A percentile compares a stretch with the other conserved stretches of the same genome.
These are phyloP conservation scores for Phytophthora aleatoria DNA, from an alignment of 352 stramenopile genomes.

Conservation along the genomic window DNA sequence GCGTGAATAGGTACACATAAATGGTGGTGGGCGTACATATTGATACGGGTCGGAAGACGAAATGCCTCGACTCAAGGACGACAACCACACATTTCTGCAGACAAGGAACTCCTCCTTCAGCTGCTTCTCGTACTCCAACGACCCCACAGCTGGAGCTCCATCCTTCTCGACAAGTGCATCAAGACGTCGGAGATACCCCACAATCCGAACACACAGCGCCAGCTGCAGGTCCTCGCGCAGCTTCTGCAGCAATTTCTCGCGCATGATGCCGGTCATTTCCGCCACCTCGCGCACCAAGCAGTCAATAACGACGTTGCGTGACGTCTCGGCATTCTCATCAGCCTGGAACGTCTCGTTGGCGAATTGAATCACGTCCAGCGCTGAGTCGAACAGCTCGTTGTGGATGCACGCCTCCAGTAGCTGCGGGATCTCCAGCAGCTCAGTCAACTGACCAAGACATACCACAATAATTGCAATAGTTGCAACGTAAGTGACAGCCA, in stretches of 20 bases:
- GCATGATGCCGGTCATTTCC: slow-evolving; percentile 66
- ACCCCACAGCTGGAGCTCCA: slow-evolving; percentile 26
- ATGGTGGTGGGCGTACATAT: slow-evolving; percentile 52
- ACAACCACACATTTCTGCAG: slow-evolving; percentile 79
- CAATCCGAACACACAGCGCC: slow-evolving; percentile 79
- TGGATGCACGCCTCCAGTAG: slow-evolving; percentile 97
- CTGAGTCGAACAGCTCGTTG: slow-evolving; percentile 96
- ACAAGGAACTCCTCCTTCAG: slow-evolving; percentile 87
- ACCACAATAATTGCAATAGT: slow-evolving; percentile 21
- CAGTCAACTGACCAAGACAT: slow-evolving; percentile 79
- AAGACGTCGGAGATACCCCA: slow-evolving; percentile 78
- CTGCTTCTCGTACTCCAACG: slow-evolving; percentile 72
- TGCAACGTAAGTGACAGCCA: slow-evolving; percentile 1
- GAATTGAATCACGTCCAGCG: slow-evolving; percentile 96
- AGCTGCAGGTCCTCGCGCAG: slow-evolving; percentile 83
- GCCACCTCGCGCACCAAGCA: slow-evolving; percentile 71
- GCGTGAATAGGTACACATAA: not conserved
- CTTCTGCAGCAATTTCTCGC: slow-evolving; percentile 82
- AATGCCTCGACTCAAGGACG: slow-evolving; percentile 61
- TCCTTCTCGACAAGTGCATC: slow-evolving; percentile 47
- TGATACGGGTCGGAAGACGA: slow-evolving; percentile 78
- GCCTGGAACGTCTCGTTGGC: slow-evolving; percentile 68
- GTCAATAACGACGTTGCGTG: slow-evolving; percentile 66
- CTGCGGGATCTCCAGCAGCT: slow-evolving; percentile 97
- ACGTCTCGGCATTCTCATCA: slow-evolving; percentile 21